Evolutionary conservation across 1,284 basidiomycete species (phyloP), one percentile per base, ranked within the genome.

Genomic region (Wallemia ichthyophaga): DNA sequence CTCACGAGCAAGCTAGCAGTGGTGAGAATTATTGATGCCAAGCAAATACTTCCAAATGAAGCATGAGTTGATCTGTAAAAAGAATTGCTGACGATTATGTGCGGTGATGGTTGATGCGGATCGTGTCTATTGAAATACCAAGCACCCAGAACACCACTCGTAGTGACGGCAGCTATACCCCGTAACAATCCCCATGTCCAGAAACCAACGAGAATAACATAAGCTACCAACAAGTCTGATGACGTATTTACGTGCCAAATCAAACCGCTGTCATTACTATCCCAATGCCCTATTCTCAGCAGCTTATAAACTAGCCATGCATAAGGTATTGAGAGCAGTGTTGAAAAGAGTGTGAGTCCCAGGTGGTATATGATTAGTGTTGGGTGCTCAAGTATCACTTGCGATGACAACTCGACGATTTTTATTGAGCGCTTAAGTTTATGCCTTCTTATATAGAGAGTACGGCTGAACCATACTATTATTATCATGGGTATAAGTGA

Each of bases 111-210:
- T 2, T 58, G 37, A 54, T 25, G 13, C 25, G 17, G 21, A 1
- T 71, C 77, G 67, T 67, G 85, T 80, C 84, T 77, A 56, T 82
- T 76, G 66, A 88, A 92, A 68, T 92, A 94, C 87, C 88, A 95
- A 48, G 83, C 80, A 0, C 86, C 89, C 33, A 95, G 78, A 1
- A 89, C 84, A 25, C 80, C 82, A 0, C 85, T 81, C 56, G 82
- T 80, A 0, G 81, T 79, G 48, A 83, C 84, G 2, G 85, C 74
- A 59, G 88, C 71, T 0, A 87, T 68, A 0, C 89, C 88, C 27
- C 88, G 75, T 17, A 84, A 78, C 1, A 94, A 80, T 19, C 80
- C 83, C 84, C 87, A 91, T 11, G 78, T 83, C 88, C 88, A 95
- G 1, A 89, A 69, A 85, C 87, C 92, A 0, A 85, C 73, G 0